These are phyloP conservation scores for Candolleomyces aberdarensis DNA, from an alignment of 768 basidiomycete genomes.

Conservation along the genomic window DNA sequence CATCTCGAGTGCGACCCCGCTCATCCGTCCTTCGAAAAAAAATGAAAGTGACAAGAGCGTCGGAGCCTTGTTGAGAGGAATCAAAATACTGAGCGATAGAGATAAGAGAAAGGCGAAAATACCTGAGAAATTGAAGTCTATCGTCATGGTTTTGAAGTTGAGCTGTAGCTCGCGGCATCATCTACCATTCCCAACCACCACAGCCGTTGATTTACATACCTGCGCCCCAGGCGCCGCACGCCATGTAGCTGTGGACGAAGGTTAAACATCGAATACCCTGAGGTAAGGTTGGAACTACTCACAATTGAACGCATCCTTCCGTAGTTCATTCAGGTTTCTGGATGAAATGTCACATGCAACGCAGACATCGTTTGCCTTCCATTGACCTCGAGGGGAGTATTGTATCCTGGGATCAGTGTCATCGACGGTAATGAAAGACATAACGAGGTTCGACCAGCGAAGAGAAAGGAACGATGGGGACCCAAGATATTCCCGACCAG, in stretches of 20 bases:
- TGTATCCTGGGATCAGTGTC: background rate
- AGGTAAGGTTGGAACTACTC: background rate
- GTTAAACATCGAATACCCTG: background rate
- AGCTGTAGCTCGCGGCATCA: background rate
- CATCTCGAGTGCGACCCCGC: background rate
- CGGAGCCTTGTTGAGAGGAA: background rate
- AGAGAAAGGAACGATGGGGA: background rate
- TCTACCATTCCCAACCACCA: background rate
- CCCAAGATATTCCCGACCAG: background rate
- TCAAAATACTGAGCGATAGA: background rate
- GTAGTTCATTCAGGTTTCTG: background rate
- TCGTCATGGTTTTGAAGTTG: background rate
- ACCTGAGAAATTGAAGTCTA: background rate
- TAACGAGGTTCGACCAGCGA: conserved; percentile 1
- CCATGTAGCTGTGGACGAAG: background rate
- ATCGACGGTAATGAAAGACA: conserved; percentile 1
- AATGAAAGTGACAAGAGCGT: background rate
- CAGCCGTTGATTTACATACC: background rate
- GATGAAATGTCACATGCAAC: background rate
- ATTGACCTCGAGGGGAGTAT: background rate
- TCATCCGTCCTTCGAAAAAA: background rate
- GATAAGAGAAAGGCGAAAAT: background rate
- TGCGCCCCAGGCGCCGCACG: background rate
- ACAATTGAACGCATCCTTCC: background rate
- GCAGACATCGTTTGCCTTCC: background rate